Conservation (phyloP, 306 rosid genomes). For the Elaeagnus macrophylla region DNA sequence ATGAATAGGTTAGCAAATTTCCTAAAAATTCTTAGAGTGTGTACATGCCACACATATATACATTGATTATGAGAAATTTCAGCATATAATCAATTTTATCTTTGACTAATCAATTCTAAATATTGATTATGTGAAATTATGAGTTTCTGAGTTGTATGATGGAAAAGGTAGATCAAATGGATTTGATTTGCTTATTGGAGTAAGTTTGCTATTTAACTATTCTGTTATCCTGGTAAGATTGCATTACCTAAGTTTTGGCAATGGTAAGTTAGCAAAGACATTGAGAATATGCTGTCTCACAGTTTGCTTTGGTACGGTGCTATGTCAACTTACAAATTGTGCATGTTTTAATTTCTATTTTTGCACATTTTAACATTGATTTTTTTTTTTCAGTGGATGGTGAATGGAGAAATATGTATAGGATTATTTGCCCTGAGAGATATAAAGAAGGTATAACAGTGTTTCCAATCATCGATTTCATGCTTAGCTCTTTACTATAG, state of each 20-base stretch:
- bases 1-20: not conserved
- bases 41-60: slow-evolving; percentile 1
- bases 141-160: not conserved
- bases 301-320: slow-evolving; percentile 11
- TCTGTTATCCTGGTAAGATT: no score
- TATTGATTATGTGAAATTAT: not conserved
- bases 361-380: slow-evolving; percentile 16
- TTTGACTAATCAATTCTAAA: not conserved
- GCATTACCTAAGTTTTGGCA: no score
- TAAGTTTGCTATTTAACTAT: no score
- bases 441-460: slow-evolving; percentile 71
- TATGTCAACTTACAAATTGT: slow-evolving; percentile 6
- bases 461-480: slow-evolving; percentile 12
- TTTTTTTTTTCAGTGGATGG: slow-evolving; percentile 80
- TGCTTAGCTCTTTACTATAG: slow-evolving; percentile 3
- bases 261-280: no score
- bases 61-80: not conserved
- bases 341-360: not conserved
- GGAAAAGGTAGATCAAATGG: not conserved
- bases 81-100: not conserved
- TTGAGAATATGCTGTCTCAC: no score
- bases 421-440: slow-evolving; percentile 87
- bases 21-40: not conserved
- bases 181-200: not conserved
- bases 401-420: slow-evolving; percentile 97